Base-by-base conservation (phyloP, 257 asterid genomes). In the Solanum etuberosum region DNA sequence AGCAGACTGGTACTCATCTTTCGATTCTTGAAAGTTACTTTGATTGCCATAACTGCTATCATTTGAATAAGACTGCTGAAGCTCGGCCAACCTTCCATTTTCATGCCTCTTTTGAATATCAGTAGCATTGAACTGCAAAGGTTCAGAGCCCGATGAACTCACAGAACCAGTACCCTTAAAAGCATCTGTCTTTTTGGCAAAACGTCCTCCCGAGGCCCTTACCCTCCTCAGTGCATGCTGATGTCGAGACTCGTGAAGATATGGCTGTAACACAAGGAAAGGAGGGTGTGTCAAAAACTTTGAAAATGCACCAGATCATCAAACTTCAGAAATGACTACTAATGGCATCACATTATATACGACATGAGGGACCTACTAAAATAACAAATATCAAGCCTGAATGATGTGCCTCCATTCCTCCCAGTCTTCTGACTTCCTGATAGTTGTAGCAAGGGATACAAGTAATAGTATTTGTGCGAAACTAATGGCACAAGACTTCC, bases 181-280 rank as follows among this genome's bases (percentile, higher is more conserved):
- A 38, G 89, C 84, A 77, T 89, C 92, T 1, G 91, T 23, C 92
- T 96, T 96, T 92, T 93, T 96, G 34, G 95, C 93, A 87, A 96
- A 96, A 74, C 99, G 97, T 40, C 99, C 99, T 5, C 98, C 98
- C 5, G 96, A 68, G 42, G 98, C 95, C 89, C 99, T 92, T 81
- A 85, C 93, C 90, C 99, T 92, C 89, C 96, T 93, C 87, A 96
- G 88, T 29, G 99, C 99, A 86, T 96, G 99, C 91, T 95, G 98
- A 90, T 96, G 99, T 35, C 97, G 92, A n/a, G 99, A 95, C 88
- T 95, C 99, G 5, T 95, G 98, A 74, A 95, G 97, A 88, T 96
- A 95, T 29, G 98, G 98, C 98, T 96, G 94, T 78, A 61, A 54
- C 31, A 78, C 40, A 46, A 61, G 54, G 87, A 78, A 72, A 61